These are phyloP conservation scores for Phaeoacremonium minimum DNA, from an alignment of 2,329 filamentous ascomycete genomes.

Conservation along the genomic window DNA sequence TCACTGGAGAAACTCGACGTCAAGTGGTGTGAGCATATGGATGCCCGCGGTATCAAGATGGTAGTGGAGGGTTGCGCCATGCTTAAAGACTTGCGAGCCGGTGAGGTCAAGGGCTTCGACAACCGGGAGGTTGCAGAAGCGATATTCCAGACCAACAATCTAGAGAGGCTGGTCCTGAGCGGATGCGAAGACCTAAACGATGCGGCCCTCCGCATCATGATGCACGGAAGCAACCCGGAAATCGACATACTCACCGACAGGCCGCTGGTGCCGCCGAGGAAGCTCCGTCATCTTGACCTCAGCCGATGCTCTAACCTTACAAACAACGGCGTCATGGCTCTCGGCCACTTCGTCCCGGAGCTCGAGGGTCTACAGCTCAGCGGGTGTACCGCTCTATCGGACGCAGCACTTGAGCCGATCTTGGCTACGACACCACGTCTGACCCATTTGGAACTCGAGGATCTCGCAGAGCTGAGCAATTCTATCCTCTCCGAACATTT, in stretches of 20 bases:
- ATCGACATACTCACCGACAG: constrained; percentile 76
- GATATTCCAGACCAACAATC: constrained; percentile 74
- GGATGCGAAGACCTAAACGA: constrained; percentile 78
- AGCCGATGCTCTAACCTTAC: constrained; percentile 75
- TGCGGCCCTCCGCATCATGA: constrained; percentile 65
- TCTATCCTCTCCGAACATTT: constrained; percentile 66
- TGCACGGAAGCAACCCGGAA: constrained; percentile 72
- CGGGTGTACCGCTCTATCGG: constrained; percentile 70
- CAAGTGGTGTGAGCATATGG: constrained; percentile 87
- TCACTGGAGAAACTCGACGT: constrained; percentile 83
- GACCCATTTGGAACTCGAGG: constrained; percentile 86
- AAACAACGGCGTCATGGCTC: constrained; percentile 62
- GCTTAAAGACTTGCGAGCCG: constrained; percentile 75
- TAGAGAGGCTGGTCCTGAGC: constrained; percentile 78
- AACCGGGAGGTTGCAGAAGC: constrained; percentile 66
- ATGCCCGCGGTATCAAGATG: constrained; percentile 68
- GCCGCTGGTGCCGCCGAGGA: constrained; percentile 72
- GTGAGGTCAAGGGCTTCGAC: constrained; percentile 78
- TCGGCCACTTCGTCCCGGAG: constrained; percentile 72
- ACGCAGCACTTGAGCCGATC: constrained; percentile 67
- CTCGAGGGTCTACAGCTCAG: constrained; percentile 81
- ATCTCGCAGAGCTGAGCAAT: constrained; percentile 75
- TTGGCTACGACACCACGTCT: constrained; percentile 72
- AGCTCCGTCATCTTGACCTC: constrained; percentile 78
- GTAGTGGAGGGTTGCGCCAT: constrained; percentile 70